Percentiles rank a stretch among this genome's conserved stretches.
These are phyloP conservation scores for Cladorrhinum samala DNA, from an alignment of 495 filamentous ascomycete species.

Conservation along the genomic window DNA sequence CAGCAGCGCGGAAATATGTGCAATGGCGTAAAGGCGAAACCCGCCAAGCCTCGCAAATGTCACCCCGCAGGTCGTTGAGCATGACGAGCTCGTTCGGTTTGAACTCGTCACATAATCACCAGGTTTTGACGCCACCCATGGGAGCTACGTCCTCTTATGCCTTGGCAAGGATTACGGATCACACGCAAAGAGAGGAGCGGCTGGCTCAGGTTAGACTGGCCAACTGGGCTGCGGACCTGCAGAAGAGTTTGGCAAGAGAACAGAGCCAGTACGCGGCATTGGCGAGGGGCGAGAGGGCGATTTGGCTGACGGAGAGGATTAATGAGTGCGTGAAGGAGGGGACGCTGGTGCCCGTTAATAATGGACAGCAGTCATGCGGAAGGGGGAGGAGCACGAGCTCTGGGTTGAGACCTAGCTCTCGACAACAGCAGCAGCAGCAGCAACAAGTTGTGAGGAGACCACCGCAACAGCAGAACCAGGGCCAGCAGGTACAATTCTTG, in stretches of 20 bases:
- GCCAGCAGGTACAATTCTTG: background rate
- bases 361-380: slow-evolving; percentile 2
- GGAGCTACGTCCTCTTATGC: slow-evolving; percentile 53
- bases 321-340: slow-evolving; percentile 71
- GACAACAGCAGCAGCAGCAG: background rate
- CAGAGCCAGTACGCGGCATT: slow-evolving; percentile 68
- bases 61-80: slow-evolving; percentile 1
- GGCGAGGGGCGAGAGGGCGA: slow-evolving; percentile 62
- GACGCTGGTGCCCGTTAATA: slow-evolving; percentile 46
- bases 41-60: slow-evolving; percentile 2
- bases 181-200: slow-evolving; percentile 64
- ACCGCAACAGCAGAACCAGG: background rate
- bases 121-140: slow-evolving; percentile 18
- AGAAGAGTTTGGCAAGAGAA: slow-evolving; percentile 76
- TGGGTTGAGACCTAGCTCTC: background rate
- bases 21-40: slow-evolving; percentile 47
- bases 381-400: slow-evolving; percentile 8
- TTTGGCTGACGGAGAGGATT: slow-evolving; percentile 73
- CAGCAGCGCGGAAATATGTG: slow-evolving; percentile 81
- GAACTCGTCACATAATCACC: slow-evolving; percentile 13
- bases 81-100: slow-evolving; percentile 20
- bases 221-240: slow-evolving; percentile 87
- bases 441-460: background rate
- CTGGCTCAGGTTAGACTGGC: slow-evolving; percentile 75
- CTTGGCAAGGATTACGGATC: slow-evolving; percentile 63